Base-by-base conservation (phyloP, 768 basidiomycete species). In the Terana coerulea region DNA sequence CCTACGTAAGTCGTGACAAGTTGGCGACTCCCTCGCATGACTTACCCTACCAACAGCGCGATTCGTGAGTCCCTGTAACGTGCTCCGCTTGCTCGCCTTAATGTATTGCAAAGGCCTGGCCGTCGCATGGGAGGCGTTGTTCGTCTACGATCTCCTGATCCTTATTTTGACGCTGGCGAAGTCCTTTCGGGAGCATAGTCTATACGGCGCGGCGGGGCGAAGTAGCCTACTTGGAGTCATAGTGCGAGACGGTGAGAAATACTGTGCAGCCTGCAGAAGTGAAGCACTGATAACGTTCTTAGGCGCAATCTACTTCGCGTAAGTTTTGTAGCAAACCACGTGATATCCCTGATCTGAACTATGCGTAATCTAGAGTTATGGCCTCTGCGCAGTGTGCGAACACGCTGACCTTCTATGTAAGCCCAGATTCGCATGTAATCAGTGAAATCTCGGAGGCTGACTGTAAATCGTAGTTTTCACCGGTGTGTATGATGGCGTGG, bases 271-370 rank as follows among this genome's bases (percentile, higher is more conserved):
- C n/a, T n/a, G n/a, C n/a, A n/a, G n/a, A n/a, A n/a, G n/a, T n/a
- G n/a, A n/a, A n/a, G n/a, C n/a, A 33, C 26, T 24, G 3, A 36
- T 15, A 24, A 19, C 48, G 24, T 40, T 15, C 28, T n/a, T 51
- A 80, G 80, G 80, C 48, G 74, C 77, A 1, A 60, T 82, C 22
- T 83, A 81, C 59, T 82, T 78, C 55, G 76, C 71, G 80, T 81
- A 54, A 66, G 78, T 55, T n/a, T n/a, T n/a, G n/a, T n/a, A n/a
- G n/a, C n/a, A n/a, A n/a, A n/a, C n/a, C n/a, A n/a, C n/a, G n/a
- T n/a, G n/a, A n/a, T n/a, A n/a, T n/a, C n/a, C n/a, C n/a, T n/a
- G n/a, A n/a, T n/a, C n/a, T n/a, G n/a, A n/a, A n/a, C n/a, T n/a
- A n/a, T n/a, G n/a, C n/a, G n/a, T n/a, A n/a, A n/a, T n/a, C n/a